Conservation (phyloP, 2,329 filamentous ascomycete species). For the Diaporthe australafricana region DNA sequence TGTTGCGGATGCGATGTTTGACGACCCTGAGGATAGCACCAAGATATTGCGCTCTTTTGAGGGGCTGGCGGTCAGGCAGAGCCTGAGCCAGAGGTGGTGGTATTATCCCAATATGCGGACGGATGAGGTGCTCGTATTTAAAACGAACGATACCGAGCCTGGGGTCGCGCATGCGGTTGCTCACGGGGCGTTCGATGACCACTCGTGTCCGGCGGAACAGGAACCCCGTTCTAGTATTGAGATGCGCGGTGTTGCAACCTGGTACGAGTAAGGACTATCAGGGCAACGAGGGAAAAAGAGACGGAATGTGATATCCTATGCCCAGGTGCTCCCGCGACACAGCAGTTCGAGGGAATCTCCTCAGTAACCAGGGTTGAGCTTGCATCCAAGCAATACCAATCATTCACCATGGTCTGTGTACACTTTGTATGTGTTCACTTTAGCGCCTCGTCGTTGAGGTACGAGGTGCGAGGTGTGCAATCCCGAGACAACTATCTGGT, state of each 20-base stretch:
- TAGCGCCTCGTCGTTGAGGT: too few species aligned
- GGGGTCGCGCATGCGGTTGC: slow-evolving; percentile 13
- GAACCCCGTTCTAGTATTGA: slow-evolving; percentile 2
- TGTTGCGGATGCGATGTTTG: slow-evolving; percentile 3
- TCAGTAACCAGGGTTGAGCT: too few species aligned
- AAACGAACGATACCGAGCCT: slow-evolving; percentile 1
- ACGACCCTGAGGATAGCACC: neutral
- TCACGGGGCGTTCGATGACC: slow-evolving; percentile 11
- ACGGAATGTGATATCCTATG: too few species aligned
- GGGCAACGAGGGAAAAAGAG: too few species aligned
- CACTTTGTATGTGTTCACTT: too few species aligned
- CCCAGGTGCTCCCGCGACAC: too few species aligned
- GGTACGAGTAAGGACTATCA: neutral
- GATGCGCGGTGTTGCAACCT: slow-evolving; percentile 48
- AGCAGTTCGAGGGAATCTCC: too few species aligned
- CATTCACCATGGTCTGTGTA: too few species aligned
- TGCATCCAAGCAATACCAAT: too few species aligned
- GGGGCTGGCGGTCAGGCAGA: neutral
- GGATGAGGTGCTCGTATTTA: slow-evolving; percentile 13
- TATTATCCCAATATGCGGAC: slow-evolving; percentile 1
- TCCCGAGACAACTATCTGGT: too few species aligned
- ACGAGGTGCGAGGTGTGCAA: too few species aligned
- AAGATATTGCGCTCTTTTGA: slow-evolving; percentile 9
- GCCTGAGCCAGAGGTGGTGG: neutral
- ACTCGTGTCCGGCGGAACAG: neutral